Conservation (phyloP, 768 basidiomycete genomes). For the Tulasnella sp. region DNA sequence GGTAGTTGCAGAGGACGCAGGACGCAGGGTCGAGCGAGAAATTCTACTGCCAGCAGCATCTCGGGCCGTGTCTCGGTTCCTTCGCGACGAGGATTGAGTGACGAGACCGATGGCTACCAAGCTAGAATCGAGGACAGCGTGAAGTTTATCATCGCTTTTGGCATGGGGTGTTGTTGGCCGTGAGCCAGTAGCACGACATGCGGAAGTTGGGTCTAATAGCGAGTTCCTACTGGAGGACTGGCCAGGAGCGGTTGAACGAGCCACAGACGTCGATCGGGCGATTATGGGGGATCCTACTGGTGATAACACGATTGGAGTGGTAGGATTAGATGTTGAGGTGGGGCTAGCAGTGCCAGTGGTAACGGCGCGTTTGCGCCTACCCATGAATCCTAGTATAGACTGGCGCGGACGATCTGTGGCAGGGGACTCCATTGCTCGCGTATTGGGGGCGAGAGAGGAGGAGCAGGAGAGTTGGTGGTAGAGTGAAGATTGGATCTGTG, state of each 20-base stretch:
- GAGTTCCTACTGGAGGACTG: too few species aligned
- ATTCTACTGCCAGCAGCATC: background rate
- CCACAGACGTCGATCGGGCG: background rate
- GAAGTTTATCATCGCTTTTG: background rate
- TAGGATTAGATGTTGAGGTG: background rate
- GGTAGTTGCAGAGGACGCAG: background rate
- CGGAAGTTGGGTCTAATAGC: too few species aligned
- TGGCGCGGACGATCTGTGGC: conserved; percentile 4
- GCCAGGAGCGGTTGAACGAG: too few species aligned
- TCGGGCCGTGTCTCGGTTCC: background rate
- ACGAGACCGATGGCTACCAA: background rate
- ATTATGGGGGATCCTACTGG: background rate
- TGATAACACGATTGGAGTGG: background rate
- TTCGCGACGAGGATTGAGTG: background rate
- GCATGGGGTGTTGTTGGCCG: background rate
- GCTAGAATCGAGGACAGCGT: background rate
- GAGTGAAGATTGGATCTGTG: too few species aligned
- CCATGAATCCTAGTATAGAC: conserved; percentile 8
- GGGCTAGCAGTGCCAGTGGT: background rate
- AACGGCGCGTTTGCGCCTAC: background rate
- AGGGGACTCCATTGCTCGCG: too few species aligned
- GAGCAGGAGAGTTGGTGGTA: too few species aligned
- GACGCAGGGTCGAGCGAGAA: background rate
- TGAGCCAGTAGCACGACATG: too few species aligned
- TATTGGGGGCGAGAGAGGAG: too few species aligned